Conservation (phyloP, 2,329 filamentous ascomycete genomes). For the Cordyceps tenuipes region DNA sequence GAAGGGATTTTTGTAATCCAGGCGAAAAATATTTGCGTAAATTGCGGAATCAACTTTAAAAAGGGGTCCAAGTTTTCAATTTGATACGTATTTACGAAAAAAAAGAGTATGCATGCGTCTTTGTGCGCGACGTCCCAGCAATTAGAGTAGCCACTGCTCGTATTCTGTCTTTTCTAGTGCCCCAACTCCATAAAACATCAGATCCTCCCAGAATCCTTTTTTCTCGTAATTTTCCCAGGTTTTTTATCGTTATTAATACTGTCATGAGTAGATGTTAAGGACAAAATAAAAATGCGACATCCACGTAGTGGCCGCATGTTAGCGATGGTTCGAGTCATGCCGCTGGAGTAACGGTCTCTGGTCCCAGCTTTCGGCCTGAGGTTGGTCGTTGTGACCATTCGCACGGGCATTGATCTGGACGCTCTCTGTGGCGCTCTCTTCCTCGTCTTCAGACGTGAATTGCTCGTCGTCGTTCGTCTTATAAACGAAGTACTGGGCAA, state of each 20-base stretch:
- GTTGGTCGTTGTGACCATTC: slow-evolving; percentile 13
- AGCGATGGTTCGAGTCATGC: slow-evolving; percentile 17
- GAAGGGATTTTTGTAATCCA: neutral
- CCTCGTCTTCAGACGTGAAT: slow-evolving; percentile 30
- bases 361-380: slow-evolving; percentile 29
- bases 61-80: neutral
- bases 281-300: neutral
- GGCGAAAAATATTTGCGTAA: neutral
- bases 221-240: slow-evolving; percentile 5
- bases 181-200: slow-evolving; percentile 5
- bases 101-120: neutral
- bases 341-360: slow-evolving; percentile 31
- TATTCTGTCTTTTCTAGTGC: neutral
- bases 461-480: slow-evolving; percentile 21
- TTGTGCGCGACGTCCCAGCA: neutral
- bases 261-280: neutral
- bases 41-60: neutral
- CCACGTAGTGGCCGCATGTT: neutral
- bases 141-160: neutral
- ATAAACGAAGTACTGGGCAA: slow-evolving; percentile 88
- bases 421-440: slow-evolving; percentile 21
- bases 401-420: slow-evolving; percentile 17
- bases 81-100: neutral
- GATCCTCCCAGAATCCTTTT: neutral
- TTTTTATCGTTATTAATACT: neutral